Conservation (phyloP, 179 eudicot genomes). For the Carnegiea gigantea region DNA sequence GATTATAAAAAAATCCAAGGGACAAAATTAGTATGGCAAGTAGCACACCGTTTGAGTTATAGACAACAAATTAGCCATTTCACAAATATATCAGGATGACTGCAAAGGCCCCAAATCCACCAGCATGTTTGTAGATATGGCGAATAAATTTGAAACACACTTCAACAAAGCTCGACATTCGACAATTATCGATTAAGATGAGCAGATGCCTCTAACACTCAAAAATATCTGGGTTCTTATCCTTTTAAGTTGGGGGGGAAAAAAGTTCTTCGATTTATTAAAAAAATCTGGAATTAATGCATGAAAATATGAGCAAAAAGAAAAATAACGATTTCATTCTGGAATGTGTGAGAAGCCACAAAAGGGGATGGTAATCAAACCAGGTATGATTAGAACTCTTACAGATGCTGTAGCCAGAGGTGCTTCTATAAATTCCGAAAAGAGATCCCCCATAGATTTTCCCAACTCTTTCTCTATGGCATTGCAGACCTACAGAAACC, state of each 20-base stretch:
- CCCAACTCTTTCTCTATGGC: slow-evolving; percentile 80
- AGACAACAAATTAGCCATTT: background rate
- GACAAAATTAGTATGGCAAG: background rate
- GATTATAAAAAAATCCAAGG: background rate
- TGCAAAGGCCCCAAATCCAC: background rate
- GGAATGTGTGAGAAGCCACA: background rate
- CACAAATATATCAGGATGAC: background rate
- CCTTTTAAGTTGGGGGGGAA: background rate
- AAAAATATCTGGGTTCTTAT: background rate
- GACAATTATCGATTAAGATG: background rate
- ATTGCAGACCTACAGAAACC: slow-evolving; percentile 49
- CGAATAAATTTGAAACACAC: background rate
- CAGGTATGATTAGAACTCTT: slow-evolving; percentile 32
- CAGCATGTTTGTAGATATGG: background rate
- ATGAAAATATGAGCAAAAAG: background rate
- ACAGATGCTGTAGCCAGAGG: slow-evolving; percentile 98
- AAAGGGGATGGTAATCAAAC: background rate
- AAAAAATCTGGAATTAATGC: background rate
- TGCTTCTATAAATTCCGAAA: slow-evolving; percentile 50
- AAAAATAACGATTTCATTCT: background rate
- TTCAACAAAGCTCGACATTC: background rate
- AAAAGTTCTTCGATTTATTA: background rate
- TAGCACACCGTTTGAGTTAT: background rate
- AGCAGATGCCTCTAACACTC: too few relatives aligned
- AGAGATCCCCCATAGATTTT: slow-evolving; percentile 66